Percentiles rank a stretch among this genome's conserved stretches.
phyloP scores from a whole-genome alignment of 306 rosid species.

The Prunus mira region DNA sequence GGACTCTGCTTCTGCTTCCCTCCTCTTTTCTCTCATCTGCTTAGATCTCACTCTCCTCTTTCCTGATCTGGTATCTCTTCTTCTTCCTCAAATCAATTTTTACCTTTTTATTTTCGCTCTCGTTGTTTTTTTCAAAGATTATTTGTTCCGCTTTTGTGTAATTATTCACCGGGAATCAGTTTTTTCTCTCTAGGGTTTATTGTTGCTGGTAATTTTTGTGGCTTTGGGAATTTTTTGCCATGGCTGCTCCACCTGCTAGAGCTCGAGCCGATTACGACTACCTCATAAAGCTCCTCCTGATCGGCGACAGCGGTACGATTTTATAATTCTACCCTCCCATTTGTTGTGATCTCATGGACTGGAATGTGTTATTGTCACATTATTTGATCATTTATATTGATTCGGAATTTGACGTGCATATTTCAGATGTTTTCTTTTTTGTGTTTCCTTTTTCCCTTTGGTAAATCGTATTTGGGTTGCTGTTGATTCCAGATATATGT shows the following conservation, averaged over 20 bases:
- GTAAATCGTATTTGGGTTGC: not conserved
- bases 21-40: slow-evolving; percentile 24
- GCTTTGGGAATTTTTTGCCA: slow-evolving; percentile 12
- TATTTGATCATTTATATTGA: not conserved
- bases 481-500: not conserved
- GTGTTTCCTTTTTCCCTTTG: not conserved
- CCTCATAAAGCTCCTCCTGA: slow-evolving; percentile 88
- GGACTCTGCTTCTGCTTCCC: slow-evolving; percentile 27
- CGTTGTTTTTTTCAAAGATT: not conserved
- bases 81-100: not conserved
- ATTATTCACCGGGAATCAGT: slow-evolving; percentile 1
- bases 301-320: slow-evolving; percentile 94
- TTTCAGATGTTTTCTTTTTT: not conserved
- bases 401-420: not conserved
- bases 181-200: slow-evolving; percentile 5
- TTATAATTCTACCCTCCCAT: not conserved
- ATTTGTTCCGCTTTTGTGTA: not conserved
- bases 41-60: slow-evolving; percentile 42
- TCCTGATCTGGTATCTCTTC: slow-evolving; percentile 28
- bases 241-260: slow-evolving; percentile 82
- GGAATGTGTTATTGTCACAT: slow-evolving; percentile 6
- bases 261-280: slow-evolving; percentile 98
- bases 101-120: not conserved
- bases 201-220: not conserved
- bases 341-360: not conserved